A percentile compares a stretch with the other conserved stretches of the same genome.
phyloP scores from a whole-genome alignment of 2,329 filamentous ascomycete genomes.

The Neonectria ditissima region DNA sequence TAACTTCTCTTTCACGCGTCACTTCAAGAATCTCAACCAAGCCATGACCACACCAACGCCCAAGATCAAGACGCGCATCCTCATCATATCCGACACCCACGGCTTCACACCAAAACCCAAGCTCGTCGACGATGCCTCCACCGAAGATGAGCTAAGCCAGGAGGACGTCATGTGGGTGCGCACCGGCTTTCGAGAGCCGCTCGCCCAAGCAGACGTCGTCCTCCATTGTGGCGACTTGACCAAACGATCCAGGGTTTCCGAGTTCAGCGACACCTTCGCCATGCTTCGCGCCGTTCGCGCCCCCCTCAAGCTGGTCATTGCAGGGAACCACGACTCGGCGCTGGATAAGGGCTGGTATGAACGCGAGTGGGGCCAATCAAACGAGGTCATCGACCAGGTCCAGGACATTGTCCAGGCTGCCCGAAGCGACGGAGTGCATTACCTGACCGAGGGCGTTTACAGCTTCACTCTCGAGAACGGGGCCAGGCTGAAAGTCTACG shows the following conservation, averaged over 20 bases:
- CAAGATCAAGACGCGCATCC: conserved; percentile 51
- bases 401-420: conserved; percentile 54
- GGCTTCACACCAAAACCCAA: conserved; percentile 38
- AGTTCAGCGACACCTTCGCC: conserved; percentile 56
- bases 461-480: conserved; percentile 62
- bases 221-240: conserved; percentile 68
- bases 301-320: conserved; percentile 65
- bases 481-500: conserved; percentile 61
- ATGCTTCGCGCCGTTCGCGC: conserved; percentile 57
- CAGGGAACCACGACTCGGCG: conserved; percentile 66
- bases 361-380: conserved; percentile 15
- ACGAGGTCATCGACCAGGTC: conserved; percentile 48
- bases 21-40: not conserved
- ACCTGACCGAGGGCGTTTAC: conserved; percentile 63
- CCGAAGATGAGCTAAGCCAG: conserved; percentile 42
- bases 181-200: conserved; percentile 48
- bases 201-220: conserved; percentile 58
- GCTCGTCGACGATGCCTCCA: conserved; percentile 26
- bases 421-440: conserved; percentile 54
- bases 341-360: conserved; percentile 49
- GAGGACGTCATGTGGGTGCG: conserved; percentile 24
- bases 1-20: not conserved
- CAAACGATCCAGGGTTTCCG: conserved; percentile 52
- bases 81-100: conserved; percentile 56
- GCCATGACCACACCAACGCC: conserved; percentile 58